Base-by-base conservation (phyloP, 78 protist species). In the Pelomyxa schiedti region DNA sequence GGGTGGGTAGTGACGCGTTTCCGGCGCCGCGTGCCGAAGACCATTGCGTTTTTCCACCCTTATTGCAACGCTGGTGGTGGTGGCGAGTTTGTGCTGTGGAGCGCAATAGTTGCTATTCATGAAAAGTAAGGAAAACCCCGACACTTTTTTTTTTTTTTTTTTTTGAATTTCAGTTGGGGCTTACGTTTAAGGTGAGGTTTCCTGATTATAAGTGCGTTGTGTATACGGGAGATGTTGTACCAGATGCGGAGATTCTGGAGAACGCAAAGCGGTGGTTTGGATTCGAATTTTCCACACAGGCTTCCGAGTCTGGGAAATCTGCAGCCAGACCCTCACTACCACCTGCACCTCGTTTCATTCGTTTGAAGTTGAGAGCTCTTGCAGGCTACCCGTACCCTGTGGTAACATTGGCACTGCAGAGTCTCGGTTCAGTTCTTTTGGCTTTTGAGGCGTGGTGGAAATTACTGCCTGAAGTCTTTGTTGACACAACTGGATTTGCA, bases 401-500 rank as follows among this genome's bases (percentile, higher is more conserved):
- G 8, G 2, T 76, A 6, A 80, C 85, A 36, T 16, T 80, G 39
- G 4, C 75, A 8, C 77, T 77, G 30, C 85, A 80, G 58, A 1
- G 70, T 32, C 81, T 70, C 73, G 90, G 85, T 8, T 78, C 83
- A 42, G 64, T 81, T 69, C 29, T 81, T 3, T 29, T 83, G 36
- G 88, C 74, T 9, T 65, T 53, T 76, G 91, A 81, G 24, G 93
- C 88, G 39, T 26, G 82, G 9, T 35, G 37, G 1, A 3, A 8
- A 6, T 43, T 35, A 24, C 43, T 64, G 39, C 90, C 88, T 30
- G 80, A 79, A 29, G 53, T 86, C 39, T 86, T 78, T 26, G 66
- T 86, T 0, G 98, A 95, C 69, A 79, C 94, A 7, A 90, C 76
- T 86, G 98, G 98, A 5, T 68, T 36, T 63, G 91, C 95, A 22